phyloP scores from a whole-genome alignment of 225 moss, liverwort and hornwort species.

The Rhytidiadelphus loreus region DNA sequence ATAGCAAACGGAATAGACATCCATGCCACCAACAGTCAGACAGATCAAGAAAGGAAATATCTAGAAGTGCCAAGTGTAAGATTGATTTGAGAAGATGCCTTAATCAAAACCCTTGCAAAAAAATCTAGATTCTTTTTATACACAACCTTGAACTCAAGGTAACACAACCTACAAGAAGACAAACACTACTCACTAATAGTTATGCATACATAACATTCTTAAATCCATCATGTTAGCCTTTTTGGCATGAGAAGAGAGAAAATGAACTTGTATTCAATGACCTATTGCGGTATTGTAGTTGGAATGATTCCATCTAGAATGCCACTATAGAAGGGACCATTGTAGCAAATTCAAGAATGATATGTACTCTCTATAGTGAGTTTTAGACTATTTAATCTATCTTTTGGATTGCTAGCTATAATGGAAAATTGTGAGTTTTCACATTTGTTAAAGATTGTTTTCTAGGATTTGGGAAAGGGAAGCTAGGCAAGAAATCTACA shows the following conservation, averaged over 20 bases:
- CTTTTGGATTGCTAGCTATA: not conserved
- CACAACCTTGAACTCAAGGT: not conserved
- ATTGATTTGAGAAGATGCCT: not conserved
- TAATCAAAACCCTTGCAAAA: not conserved
- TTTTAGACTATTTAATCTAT: too few species aligned
- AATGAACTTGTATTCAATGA: not conserved
- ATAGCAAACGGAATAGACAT: not conserved
- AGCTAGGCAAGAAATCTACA: not conserved
- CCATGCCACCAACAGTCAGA: not conserved
- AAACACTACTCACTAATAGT: not conserved
- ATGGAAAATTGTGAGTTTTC: too few species aligned
- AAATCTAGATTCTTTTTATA: not conserved
- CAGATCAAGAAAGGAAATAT: not conserved
- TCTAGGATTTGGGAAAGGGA: not conserved
- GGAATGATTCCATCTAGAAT: not conserved
- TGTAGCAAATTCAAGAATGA: not conserved
- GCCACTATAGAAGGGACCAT: too few species aligned
- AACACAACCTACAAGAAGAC: not conserved
- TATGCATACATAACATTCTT: not conserved
- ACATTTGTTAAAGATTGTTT: not conserved
- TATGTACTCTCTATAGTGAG: not conserved
- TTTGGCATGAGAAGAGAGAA: not conserved
- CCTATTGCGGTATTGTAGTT: not conserved
- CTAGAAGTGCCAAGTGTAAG: too few species aligned
- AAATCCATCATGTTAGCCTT: not conserved